phyloP scores from a whole-genome alignment of 208 protist species.

The Wallacemonas sp. region DNA sequence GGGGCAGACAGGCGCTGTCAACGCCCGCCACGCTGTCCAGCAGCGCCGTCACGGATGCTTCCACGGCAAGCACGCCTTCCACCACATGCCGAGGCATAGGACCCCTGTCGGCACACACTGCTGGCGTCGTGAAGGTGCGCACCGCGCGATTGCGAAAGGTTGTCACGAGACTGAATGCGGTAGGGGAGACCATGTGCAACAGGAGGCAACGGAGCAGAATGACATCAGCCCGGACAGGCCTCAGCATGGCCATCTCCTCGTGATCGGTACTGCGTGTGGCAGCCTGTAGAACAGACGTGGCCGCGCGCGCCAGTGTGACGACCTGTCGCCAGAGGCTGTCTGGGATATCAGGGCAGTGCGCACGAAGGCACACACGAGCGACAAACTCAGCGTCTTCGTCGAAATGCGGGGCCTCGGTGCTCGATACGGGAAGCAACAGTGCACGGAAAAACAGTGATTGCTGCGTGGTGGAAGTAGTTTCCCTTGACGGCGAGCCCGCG shows the following conservation, averaged over 20 bases:
- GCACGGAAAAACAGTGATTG: not conserved
- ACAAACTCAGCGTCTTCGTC: not conserved
- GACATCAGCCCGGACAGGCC: not conserved
- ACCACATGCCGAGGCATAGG: not conserved
- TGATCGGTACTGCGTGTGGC: not conserved
- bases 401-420: not conserved
- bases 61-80: not conserved
- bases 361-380: not conserved
- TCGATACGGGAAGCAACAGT: not conserved
- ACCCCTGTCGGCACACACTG: not conserved
- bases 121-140: not conserved
- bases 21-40: not conserved
- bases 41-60: not conserved
- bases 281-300: not conserved
- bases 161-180: not conserved
- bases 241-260: not conserved
- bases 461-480: not conserved
- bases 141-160: conserved; percentile 1
- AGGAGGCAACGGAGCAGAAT: not conserved
- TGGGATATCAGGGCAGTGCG: not conserved
- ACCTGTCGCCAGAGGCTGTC: not conserved
- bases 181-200: not conserved
- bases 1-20: not conserved
- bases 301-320: not conserved
- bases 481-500: not conserved